Percentiles rank a stretch among this genome's conserved stretches.
Evolutionary conservation across 1,284 basidiomycete genomes (phyloP).

Genomic region (Coriolopsis trogii): DNA sequence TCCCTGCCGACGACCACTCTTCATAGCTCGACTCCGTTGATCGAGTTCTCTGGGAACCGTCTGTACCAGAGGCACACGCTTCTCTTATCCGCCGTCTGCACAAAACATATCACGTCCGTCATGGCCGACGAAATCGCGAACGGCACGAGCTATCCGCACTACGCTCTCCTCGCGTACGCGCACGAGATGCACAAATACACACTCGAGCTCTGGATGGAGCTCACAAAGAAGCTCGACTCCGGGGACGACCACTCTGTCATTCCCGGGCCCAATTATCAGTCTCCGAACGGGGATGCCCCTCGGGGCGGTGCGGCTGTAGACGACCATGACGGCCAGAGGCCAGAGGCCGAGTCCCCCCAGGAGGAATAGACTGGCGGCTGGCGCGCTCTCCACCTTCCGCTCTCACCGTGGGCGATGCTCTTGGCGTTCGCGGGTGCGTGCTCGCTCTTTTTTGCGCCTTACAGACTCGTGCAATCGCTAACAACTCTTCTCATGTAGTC

Average conservation of each 20-base stretch:
- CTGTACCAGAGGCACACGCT: too few species aligned
- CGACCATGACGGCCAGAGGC: neutral
- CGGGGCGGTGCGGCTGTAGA: neutral
- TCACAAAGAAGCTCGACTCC: slow-evolving; percentile 20
- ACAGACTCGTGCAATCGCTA: neutral
- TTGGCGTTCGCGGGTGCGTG: neutral
- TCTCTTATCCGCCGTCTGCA: too few species aligned
- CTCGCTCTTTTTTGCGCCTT: neutral
- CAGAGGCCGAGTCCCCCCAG: slow-evolving; percentile 14
- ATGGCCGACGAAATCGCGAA: slow-evolving; percentile 8
- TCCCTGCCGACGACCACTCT: neutral
- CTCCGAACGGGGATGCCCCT: neutral
- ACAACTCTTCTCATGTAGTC: neutral
- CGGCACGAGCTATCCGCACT: slow-evolving; percentile 27
- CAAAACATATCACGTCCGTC: too few species aligned
- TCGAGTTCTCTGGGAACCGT: too few species aligned
- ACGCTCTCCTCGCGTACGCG: slow-evolving; percentile 40
- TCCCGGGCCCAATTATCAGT: neutral
- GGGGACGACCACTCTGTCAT: slow-evolving; percentile 2
- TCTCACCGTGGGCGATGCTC: neutral
- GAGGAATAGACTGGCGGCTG: slow-evolving; percentile 4
- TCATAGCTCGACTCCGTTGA: too few species aligned
- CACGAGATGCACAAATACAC: slow-evolving; percentile 37
- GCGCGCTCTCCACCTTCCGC: neutral
- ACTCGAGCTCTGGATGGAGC: slow-evolving; percentile 31